phyloP scores from a whole-genome alignment of 345 rosid genomes.

The Eutrema japonicum region DNA sequence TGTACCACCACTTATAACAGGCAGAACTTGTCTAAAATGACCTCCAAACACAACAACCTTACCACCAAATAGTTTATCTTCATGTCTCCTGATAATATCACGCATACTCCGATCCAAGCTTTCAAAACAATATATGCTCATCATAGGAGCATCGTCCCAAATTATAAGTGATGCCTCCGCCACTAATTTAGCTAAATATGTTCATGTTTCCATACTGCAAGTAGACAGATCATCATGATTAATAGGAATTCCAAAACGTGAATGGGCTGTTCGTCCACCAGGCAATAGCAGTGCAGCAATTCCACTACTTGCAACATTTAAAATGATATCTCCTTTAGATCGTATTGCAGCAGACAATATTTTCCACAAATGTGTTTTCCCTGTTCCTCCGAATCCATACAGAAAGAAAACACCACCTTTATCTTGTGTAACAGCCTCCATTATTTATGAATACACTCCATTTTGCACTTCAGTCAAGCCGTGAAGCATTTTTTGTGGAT shows the following conservation, averaged over 20 bases:
- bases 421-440: not conserved
- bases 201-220: not conserved
- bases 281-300: not conserved
- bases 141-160: not conserved
- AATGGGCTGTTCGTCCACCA: not conserved
- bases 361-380: not conserved
- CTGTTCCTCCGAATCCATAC: not conserved
- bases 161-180: not conserved
- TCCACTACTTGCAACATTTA: not conserved
- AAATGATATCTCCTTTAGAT: not conserved
- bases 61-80: not conserved
- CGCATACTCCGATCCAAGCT: not conserved
- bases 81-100: not conserved
- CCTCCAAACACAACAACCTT: not conserved
- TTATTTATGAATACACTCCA: not conserved
- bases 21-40: not conserved
- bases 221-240: not conserved
- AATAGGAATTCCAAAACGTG: not conserved
- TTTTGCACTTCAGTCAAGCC: not conserved
- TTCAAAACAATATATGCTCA: not conserved
- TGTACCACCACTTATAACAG: not conserved
- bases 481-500: too few species aligned
- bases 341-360: not conserved
- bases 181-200: not conserved
- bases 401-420: not conserved